Conservation (phyloP, 495 filamentous ascomycete genomes). For the Aspergillus cavernicola region DNA sequence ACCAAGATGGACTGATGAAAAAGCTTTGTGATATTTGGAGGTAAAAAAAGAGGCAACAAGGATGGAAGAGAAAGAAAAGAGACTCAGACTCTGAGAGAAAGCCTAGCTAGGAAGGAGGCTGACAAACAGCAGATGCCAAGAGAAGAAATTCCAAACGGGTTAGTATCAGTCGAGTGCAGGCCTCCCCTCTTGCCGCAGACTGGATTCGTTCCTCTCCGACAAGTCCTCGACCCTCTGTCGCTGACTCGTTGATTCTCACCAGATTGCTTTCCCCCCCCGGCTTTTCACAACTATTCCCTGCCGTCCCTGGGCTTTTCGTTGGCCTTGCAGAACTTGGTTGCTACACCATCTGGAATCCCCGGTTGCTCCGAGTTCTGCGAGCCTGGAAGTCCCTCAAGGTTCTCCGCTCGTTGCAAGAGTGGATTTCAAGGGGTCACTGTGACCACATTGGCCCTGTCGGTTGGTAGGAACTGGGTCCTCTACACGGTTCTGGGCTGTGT, state of each 20-base stretch:
- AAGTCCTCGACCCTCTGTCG: conserved; percentile 21
- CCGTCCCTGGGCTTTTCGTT: conserved; percentile 1
- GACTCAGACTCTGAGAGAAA: no score
- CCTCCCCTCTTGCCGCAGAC: conserved; percentile 25
- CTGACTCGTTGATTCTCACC: conserved; percentile 7
- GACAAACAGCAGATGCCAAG: conserved; percentile 20
- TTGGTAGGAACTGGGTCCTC: not conserved
- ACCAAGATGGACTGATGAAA: no score
- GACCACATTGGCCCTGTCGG: not conserved
- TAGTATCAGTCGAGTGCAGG: conserved; percentile 23
- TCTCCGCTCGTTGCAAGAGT: conserved; percentile 22
- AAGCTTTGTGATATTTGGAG: no score
- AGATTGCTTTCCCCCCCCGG: not conserved
- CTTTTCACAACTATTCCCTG: not conserved
- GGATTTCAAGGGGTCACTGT: conserved; percentile 8
- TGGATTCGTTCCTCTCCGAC: conserved; percentile 27
- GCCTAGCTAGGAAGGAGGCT: no score
- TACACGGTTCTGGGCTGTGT: not conserved
- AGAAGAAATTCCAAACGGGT: conserved; percentile 18
- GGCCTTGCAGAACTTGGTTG: conserved; percentile 21
- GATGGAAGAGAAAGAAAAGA: not conserved
- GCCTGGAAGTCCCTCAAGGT: conserved; percentile 24
- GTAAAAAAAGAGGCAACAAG: not conserved
- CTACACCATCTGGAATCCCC: conserved; percentile 12
- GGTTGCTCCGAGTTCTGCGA: conserved; percentile 34